These are phyloP conservation scores for Globisporangium apiculatum DNA, from an alignment of 352 stramenopile species.

Conservation along the genomic window DNA sequence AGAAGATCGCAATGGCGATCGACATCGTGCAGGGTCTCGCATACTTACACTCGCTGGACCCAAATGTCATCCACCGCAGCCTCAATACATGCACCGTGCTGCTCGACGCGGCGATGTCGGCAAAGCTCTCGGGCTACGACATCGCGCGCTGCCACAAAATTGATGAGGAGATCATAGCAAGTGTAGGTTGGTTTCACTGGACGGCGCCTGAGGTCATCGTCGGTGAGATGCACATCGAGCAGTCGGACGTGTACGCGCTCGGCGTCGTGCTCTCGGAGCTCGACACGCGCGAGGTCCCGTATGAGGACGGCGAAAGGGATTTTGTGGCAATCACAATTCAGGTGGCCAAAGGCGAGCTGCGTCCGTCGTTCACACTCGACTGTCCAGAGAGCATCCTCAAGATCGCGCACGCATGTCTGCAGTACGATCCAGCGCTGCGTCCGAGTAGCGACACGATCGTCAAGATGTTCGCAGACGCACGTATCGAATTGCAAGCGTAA, in stretches of 20 bases:
- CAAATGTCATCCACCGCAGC: background rate
- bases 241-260: constrained; percentile 20
- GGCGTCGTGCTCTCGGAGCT: constrained; percentile 82
- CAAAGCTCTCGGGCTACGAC: no score
- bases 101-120: background rate
- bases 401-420: background rate
- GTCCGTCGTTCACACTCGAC: background rate
- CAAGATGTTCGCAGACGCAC: background rate
- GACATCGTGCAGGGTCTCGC: no score
- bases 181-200: no score
- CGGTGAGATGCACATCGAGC: no score
- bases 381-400: background rate
- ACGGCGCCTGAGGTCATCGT: no score
- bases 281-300: constrained; percentile 84
- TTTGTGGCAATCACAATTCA: background rate
- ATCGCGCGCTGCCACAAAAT: no score
- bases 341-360: background rate
- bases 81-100: background rate
- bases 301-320: constrained; percentile 54
- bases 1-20: no score
- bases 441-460: background rate
- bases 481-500: background rate
- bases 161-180: no score
- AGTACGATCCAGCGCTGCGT: background rate
- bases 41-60: no score